Percentiles rank a stretch among this genome's conserved stretches.
These are phyloP conservation scores for Cyclostephanos tholiformis DNA, from an alignment of 108 stramenopile genomes.

Conservation along the genomic window DNA sequence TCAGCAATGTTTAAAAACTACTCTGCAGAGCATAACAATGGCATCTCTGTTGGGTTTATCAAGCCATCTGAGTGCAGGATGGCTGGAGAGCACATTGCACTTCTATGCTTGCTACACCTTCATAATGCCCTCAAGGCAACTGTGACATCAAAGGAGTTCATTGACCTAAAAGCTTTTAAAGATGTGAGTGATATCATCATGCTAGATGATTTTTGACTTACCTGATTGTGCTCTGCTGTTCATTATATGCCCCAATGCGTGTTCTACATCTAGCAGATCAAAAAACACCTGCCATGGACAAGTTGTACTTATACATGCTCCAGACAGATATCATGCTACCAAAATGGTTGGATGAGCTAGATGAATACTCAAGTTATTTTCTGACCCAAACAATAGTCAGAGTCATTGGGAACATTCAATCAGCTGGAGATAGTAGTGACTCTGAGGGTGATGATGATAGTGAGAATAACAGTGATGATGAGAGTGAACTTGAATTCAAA, in stretches of 20 bases:
- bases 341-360: background rate
- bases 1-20: too few relatives aligned
- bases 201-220: too few relatives aligned
- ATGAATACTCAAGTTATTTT: background rate
- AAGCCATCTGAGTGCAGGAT: slow-evolving; percentile 12
- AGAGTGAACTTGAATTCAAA: too few relatives aligned
- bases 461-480: background rate
- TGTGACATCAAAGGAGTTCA: slow-evolving; percentile 2
- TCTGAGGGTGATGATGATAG: background rate
- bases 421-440: background rate
- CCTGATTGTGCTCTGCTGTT: too few relatives aligned
- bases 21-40: slow-evolving; percentile 8
- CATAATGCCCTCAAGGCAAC: background rate
- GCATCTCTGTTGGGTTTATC: slow-evolving; percentile 9
- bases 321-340: slow-evolving; percentile 3
- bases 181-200: too few relatives aligned
- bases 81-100: too few relatives aligned
- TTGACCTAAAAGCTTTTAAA: slow-evolving; percentile 10
- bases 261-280: too few relatives aligned
- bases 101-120: too few relatives aligned
- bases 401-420: background rate
- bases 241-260: too few relatives aligned
- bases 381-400: background rate
- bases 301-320: slow-evolving; percentile 2
- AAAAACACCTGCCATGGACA: too few relatives aligned